These are phyloP conservation scores for Xylaria castorea DNA, from an alignment of 495 filamentous ascomycete species.

Conservation along the genomic window DNA sequence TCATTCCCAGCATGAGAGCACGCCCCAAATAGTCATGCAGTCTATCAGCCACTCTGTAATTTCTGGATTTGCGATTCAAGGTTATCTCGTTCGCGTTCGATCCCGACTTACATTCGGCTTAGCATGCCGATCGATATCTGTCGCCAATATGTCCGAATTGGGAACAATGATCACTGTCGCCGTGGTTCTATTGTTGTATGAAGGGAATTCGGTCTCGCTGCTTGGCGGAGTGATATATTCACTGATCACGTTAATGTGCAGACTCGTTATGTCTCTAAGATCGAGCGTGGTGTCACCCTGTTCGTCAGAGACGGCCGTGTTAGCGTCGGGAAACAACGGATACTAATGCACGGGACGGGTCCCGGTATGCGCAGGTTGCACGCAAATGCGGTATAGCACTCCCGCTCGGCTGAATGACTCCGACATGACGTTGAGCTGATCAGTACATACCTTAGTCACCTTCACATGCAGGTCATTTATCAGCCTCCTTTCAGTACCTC, in stretches of 20 bases:
- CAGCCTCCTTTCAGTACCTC: conserved; percentile 20
- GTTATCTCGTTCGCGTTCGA: neutral
- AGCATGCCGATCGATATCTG: neutral
- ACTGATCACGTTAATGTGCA: conserved; percentile 29
- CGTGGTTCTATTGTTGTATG: conserved; percentile 29
- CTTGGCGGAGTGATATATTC: conserved; percentile 25
- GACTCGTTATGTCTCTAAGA: conserved; percentile 20
- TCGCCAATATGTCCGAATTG: neutral
- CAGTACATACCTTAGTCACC: conserved; percentile 33
- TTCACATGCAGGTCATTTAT: conserved; percentile 25
- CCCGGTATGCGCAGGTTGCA: conserved; percentile 4
- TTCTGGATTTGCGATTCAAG: neutral
- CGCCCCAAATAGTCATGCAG: neutral
- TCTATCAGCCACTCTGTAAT: neutral
- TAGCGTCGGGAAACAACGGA: neutral
- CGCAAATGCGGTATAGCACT: neutral
- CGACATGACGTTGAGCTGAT: neutral
- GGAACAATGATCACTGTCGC: conserved; percentile 6
- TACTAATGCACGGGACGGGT: neutral
- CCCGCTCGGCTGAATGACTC: neutral
- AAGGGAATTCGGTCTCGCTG: conserved; percentile 30
- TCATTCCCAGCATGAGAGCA: neutral
- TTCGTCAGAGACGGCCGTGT: neutral
- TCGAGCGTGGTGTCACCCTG: conserved; percentile 27
- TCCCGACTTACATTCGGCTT: neutral